Conservation (phyloP, 2,329 filamentous ascomycete genomes). For the Macrophomina tecta region DNA sequence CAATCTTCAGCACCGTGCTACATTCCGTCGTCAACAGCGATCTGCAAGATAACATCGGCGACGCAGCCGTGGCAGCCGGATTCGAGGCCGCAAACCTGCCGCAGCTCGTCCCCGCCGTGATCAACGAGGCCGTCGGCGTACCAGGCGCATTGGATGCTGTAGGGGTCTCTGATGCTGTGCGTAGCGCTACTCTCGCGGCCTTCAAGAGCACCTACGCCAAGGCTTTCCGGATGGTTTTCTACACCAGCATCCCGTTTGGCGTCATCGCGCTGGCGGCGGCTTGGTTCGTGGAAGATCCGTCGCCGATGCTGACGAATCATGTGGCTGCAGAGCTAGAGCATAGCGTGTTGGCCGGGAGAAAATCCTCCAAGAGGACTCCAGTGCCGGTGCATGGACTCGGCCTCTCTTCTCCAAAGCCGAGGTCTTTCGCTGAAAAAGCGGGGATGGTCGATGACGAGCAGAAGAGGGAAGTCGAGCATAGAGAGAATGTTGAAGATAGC, state of each 20-base stretch:
- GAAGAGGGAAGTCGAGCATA: neutral
- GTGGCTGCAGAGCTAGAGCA: constrained; percentile 40
- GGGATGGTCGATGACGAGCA: neutral
- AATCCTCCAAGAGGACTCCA: neutral
- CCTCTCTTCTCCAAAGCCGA: neutral
- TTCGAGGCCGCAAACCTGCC: neutral
- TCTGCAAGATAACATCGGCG: constrained; percentile 37
- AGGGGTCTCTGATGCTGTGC: constrained; percentile 29
- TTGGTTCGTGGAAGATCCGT: constrained; percentile 37
- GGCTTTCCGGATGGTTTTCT: constrained; percentile 36
- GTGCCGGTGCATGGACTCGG: too few species aligned
- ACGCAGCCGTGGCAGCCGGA: constrained; percentile 37
- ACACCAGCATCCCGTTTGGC: constrained; percentile 36
- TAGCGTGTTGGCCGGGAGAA: constrained; percentile 29
- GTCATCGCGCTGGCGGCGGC: constrained; percentile 33
- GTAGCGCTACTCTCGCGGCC: constrained; percentile 32
- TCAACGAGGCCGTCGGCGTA: constrained; percentile 40
- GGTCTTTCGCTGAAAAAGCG: neutral
- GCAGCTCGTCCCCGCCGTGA: constrained; percentile 38
- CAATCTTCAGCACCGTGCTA: constrained; percentile 34
- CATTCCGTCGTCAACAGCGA: constrained; percentile 35
- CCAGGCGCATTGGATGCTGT: constrained; percentile 30
- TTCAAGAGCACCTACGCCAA: constrained; percentile 40
- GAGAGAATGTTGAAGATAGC: neutral
- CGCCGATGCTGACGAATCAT: constrained; percentile 40